Evolutionary conservation across 768 basidiomycete genomes (phyloP).

Genomic region (Amanita muscaria): DNA sequence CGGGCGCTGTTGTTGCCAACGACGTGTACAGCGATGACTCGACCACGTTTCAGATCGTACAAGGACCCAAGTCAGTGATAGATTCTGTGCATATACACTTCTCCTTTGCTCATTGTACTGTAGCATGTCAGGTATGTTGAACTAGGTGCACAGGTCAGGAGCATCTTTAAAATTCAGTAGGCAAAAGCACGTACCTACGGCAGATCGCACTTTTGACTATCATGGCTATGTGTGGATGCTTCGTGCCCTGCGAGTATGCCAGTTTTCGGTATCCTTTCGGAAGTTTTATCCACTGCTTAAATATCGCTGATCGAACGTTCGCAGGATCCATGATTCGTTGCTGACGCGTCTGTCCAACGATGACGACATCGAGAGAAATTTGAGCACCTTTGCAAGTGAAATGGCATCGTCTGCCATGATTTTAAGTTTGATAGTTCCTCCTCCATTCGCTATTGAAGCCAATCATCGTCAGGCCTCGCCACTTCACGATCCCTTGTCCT

Average conservation of each 20-base stretch:
- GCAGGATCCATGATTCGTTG: constrained; percentile 73
- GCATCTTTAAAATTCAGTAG: constrained; percentile 21
- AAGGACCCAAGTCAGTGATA: constrained; percentile 72
- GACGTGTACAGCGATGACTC: constrained; percentile 84
- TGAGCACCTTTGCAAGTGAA: constrained; percentile 94
- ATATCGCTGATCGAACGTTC: not conserved
- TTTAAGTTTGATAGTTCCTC: constrained; percentile 37
- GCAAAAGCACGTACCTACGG: constrained; percentile 89
- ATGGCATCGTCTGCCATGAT: constrained; percentile 93
- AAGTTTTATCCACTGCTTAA: not conserved
- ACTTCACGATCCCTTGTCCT: constrained; percentile 65
- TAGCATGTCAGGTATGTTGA: constrained; percentile 40
- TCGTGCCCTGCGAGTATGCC: constrained; percentile 90
- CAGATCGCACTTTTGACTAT: constrained; percentile 78
- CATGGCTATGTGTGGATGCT: constrained; percentile 87
- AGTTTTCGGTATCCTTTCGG: constrained; percentile 55
- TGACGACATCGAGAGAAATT: constrained; percentile 79
- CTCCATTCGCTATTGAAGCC: not conserved
- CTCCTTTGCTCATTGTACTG: not conserved
- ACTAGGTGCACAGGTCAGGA: not conserved
- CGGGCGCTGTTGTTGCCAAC: constrained; percentile 72
- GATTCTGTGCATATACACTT: not conserved
- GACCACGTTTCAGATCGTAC: constrained; percentile 84
- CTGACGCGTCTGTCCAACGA: constrained; percentile 89
- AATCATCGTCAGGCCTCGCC: constrained; percentile 46